Evolutionary conservation across 345 rosid genomes (phyloP).

Genomic region (Eucalyptus pauciflora): DNA sequence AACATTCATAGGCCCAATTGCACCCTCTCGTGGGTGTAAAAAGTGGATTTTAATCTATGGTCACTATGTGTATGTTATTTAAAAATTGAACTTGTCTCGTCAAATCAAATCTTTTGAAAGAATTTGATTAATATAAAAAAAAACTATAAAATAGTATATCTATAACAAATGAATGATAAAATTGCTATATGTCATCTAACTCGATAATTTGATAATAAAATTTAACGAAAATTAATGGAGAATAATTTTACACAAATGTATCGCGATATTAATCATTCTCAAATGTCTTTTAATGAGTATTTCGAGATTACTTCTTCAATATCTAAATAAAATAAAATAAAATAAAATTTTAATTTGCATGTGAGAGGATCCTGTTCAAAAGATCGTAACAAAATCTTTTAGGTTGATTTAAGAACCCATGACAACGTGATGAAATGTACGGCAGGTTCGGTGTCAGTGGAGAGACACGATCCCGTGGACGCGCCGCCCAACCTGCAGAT

Average conservation of each 20-base stretch:
- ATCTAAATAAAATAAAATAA: not conserved
- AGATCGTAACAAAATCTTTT: too few species aligned
- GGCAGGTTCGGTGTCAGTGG: not conserved
- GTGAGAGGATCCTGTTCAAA: not conserved
- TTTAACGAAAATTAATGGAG: accelerated
- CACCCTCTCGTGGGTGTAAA: not conserved
- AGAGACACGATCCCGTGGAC: not conserved
- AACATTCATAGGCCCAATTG: not conserved
- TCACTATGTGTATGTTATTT: not conserved
- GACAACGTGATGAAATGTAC: not conserved
- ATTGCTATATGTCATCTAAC: accelerated
- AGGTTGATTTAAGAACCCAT: too few species aligned
- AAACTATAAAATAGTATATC: accelerated
- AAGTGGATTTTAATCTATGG: not conserved
- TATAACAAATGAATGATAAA: accelerated
- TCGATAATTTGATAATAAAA: accelerated
- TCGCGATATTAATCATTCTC: accelerated
- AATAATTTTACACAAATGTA: too few species aligned
- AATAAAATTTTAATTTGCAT: not conserved
- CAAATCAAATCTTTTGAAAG: not conserved
- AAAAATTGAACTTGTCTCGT: not conserved
- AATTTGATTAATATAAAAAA: accelerated
- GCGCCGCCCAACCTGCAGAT: not conserved
- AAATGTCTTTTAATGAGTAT: not conserved
- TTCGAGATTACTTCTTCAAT: not conserved